A percentile compares a stretch with the other conserved stretches of the same genome.
Evolutionary conservation across 331 rosid genomes (phyloP).

Genomic region (Cucumis variabilis): DNA sequence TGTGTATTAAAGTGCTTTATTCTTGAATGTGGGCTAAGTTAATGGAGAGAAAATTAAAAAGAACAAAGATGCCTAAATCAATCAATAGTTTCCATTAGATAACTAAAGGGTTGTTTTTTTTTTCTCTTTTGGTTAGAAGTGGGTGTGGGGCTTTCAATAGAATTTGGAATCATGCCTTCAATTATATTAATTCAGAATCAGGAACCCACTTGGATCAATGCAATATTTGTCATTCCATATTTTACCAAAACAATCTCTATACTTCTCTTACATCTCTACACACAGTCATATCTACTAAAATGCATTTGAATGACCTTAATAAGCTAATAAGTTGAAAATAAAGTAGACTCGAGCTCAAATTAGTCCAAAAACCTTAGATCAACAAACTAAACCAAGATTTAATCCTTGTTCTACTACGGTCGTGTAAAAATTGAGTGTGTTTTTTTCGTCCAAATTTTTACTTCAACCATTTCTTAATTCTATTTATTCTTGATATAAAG

Average conservation of each 20-base stretch:
- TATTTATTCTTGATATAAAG: too few species aligned
- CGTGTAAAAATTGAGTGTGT: too few species aligned
- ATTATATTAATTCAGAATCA: slow-evolving; percentile 28
- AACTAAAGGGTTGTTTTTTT: neutral
- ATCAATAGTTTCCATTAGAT: slow-evolving; percentile 23
- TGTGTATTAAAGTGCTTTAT: neutral
- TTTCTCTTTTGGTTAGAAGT: neutral
- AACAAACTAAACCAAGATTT: too few species aligned
- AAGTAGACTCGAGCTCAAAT: too few species aligned
- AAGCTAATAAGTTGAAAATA: too few species aligned
- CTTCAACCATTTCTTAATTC: too few species aligned
- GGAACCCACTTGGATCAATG: slow-evolving; percentile 20
- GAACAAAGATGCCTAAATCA: slow-evolving; percentile 22
- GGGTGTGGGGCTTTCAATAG: slow-evolving; percentile 15
- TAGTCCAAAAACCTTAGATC: too few species aligned
- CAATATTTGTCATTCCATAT: neutral
- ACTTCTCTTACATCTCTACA: too few species aligned
- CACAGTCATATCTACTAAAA: too few species aligned
- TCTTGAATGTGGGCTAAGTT: slow-evolving; percentile 12
- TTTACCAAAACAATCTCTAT: neutral
- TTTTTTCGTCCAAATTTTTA: too few species aligned
- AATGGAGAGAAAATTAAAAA: slow-evolving; percentile 4
- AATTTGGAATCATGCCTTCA: slow-evolving; percentile 28
- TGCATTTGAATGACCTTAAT: too few species aligned
- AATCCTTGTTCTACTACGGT: too few species aligned